Percentiles rank a stretch among this genome's conserved stretches.
Conservation (phyloP, 2,329 filamentous ascomycete genomes). For the Colletotrichum sp. region DNA sequence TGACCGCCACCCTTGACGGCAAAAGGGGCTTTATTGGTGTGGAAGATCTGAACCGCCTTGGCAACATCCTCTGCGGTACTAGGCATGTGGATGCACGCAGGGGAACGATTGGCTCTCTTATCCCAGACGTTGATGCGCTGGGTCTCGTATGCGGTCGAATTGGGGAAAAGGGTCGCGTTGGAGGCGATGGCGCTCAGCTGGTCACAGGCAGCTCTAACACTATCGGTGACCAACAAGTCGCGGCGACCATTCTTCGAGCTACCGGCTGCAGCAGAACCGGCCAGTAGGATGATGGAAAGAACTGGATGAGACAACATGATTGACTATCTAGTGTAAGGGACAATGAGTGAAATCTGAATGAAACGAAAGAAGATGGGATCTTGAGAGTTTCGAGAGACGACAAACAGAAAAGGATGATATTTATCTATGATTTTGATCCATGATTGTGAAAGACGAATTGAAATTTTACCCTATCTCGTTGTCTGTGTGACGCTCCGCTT, state of each 20-base stretch:
- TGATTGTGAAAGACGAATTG: background rate
- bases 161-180: background rate
- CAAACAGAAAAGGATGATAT: background rate
- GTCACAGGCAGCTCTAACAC: background rate
- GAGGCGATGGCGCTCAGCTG: background rate
- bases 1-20: slow-evolving; percentile 29
- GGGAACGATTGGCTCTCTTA: background rate
- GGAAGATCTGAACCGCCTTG: background rate
- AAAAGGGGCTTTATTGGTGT: slow-evolving; percentile 25
- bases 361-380: background rate
- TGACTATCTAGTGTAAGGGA: too few relatives aligned
- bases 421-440: background rate
- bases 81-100: slow-evolving; percentile 1
- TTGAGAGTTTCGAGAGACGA: background rate
- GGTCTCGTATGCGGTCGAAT: background rate
- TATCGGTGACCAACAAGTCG: background rate
- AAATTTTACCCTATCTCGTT: background rate
- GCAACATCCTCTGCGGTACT: background rate
- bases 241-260: background rate
- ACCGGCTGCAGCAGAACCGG: background rate
- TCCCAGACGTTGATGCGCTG: slow-evolving; percentile 11
- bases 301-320: slow-evolving; percentile 27
- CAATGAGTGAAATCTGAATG: background rate
- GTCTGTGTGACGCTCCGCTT: background rate
- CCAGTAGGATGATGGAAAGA: slow-evolving; percentile 25